Conservation (phyloP, 2,329 filamentous ascomycete species). For the Thielaviopsis populi region DNA sequence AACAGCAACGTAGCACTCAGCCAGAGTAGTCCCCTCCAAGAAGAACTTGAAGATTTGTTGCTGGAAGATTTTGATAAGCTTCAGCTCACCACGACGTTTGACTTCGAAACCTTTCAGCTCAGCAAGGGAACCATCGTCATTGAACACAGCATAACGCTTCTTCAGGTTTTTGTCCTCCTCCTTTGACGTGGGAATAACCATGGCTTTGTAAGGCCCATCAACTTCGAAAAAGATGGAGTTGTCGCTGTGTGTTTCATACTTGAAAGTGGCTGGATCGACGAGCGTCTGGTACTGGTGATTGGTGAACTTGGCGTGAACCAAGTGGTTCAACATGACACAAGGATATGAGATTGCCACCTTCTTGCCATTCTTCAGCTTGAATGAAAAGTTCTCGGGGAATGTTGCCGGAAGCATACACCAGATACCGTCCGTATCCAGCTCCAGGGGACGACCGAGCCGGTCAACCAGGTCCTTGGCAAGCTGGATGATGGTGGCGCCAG, state of each 20-base stretch:
- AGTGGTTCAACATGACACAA: slow-evolving; percentile 96
- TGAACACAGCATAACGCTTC: slow-evolving; percentile 98
- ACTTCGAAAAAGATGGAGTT: slow-evolving; percentile 99
- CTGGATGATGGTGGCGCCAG: slow-evolving; percentile 91
- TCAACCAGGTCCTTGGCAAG: slow-evolving; percentile 89
- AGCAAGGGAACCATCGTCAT: slow-evolving; percentile 86
- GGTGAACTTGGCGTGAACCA: slow-evolving; percentile 87
- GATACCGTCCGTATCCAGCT: slow-evolving; percentile 96
- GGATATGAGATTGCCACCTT: slow-evolving; percentile 95
- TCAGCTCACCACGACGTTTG: slow-evolving; percentile 91
- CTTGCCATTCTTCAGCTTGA: slow-evolving; percentile 90
- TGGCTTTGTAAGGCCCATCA: slow-evolving; percentile 91
- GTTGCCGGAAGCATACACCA: slow-evolving; percentile 98
- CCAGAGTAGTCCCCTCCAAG: slow-evolving; percentile 71
- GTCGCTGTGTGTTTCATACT: slow-evolving; percentile 93
- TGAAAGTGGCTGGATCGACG: slow-evolving; percentile 61
- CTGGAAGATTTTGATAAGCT: slow-evolving; percentile 99
- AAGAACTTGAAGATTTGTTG: slow-evolving; percentile 99
- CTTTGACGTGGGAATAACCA: slow-evolving; percentile 94
- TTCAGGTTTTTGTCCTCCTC: slow-evolving; percentile 99
- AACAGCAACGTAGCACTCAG: slow-evolving; percentile 80
- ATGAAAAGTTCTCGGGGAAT: slow-evolving; percentile 91
- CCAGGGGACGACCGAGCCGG: slow-evolving; percentile 77
- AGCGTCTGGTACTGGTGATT: slow-evolving; percentile 96
- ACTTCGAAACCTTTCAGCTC: slow-evolving; percentile 97